Conservation (phyloP, 768 basidiomycete genomes). For the Suillus clintonianus region DNA sequence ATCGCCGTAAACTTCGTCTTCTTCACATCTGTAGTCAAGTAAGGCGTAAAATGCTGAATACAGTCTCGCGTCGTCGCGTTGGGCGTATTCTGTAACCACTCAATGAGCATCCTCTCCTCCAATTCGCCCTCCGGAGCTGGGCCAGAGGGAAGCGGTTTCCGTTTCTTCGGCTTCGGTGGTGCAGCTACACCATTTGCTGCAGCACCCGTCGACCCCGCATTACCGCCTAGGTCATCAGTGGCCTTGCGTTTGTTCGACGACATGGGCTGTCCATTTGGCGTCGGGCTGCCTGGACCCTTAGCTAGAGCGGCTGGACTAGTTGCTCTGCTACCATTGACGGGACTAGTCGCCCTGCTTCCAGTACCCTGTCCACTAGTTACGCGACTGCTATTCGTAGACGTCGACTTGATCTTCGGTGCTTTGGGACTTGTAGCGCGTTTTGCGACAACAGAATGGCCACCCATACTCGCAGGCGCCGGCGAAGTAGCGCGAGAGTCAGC, state of each 20-base stretch:
- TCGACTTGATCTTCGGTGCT: slow-evolving; percentile 55
- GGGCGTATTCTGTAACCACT: slow-evolving; percentile 72
- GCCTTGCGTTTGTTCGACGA: slow-evolving; percentile 64
- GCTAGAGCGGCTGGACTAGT: slow-evolving; percentile 31
- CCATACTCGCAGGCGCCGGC: slow-evolving; percentile 49
- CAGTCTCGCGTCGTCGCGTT: slow-evolving; percentile 77
- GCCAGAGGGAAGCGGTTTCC: slow-evolving; percentile 42
- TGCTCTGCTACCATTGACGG: slow-evolving; percentile 39
- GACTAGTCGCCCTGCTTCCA: slow-evolving; percentile 56
- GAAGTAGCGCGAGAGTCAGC: slow-evolving; percentile 60
- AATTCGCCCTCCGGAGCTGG: slow-evolving; percentile 56
- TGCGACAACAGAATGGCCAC: slow-evolving; percentile 79
- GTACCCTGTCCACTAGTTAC: slow-evolving; percentile 48
- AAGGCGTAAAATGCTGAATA: slow-evolving; percentile 77
- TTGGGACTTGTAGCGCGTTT: slow-evolving; percentile 87
- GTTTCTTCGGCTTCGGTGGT: slow-evolving; percentile 55
- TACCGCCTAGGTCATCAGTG: slow-evolving; percentile 36
- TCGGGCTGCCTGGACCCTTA: slow-evolving; percentile 24
- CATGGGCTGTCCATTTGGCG: slow-evolving; percentile 42
- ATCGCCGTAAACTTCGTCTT: slow-evolving; percentile 76
- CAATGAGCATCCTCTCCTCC: slow-evolving; percentile 65
- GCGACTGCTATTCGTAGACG: slow-evolving; percentile 44
- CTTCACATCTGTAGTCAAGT: slow-evolving; percentile 66
- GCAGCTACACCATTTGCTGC: slow-evolving; percentile 21
- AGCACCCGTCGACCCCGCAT: slow-evolving; percentile 8